Evolutionary conservation across 768 basidiomycete genomes (phyloP).

Genomic region (Hortiboletus flavorubellus): DNA sequence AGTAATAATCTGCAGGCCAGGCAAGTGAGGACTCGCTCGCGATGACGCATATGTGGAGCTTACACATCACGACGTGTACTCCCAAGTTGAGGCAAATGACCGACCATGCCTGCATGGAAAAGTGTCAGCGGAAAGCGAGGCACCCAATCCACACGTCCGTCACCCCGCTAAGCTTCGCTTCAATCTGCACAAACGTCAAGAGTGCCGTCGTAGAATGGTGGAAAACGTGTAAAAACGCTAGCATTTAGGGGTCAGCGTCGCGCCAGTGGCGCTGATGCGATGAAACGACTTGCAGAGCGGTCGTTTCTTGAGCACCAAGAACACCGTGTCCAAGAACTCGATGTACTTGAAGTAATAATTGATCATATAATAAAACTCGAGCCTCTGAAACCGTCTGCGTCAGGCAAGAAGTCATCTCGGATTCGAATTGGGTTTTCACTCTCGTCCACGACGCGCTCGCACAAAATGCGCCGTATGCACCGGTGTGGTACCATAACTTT

Average conservation of each 20-base stretch:
- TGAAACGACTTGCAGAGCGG: constrained; percentile 64
- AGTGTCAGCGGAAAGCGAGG: background rate
- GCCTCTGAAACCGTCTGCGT: constrained; percentile 44
- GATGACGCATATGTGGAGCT: constrained; percentile 28
- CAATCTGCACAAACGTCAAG: constrained; percentile 87
- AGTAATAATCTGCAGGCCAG: constrained; percentile 82
- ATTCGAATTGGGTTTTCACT: constrained; percentile 43
- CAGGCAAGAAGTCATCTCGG: constrained; percentile 1
- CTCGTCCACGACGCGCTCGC: constrained; percentile 73
- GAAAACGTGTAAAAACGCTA: constrained; percentile 96
- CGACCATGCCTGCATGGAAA: constrained; percentile 71
- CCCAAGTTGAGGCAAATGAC: constrained; percentile 81
- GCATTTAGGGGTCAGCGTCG: background rate
- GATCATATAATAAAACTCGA: constrained; percentile 95
- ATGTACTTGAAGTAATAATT: constrained; percentile 98
- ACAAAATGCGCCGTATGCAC: constrained; percentile 75
- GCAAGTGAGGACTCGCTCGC: background rate
- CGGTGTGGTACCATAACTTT: constrained; percentile 68
- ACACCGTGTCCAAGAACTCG: constrained; percentile 92
- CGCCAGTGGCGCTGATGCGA: background rate
- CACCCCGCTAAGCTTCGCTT: constrained; percentile 86
- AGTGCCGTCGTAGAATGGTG: constrained; percentile 95
- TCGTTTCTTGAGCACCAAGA: constrained; percentile 96
- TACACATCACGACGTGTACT: constrained; percentile 97
- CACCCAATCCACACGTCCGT: background rate